Evolutionary conservation across 768 basidiomycete genomes (phyloP), one percentile per base, ranked within the genome.

Genomic region (Serendipita sp.): DNA sequence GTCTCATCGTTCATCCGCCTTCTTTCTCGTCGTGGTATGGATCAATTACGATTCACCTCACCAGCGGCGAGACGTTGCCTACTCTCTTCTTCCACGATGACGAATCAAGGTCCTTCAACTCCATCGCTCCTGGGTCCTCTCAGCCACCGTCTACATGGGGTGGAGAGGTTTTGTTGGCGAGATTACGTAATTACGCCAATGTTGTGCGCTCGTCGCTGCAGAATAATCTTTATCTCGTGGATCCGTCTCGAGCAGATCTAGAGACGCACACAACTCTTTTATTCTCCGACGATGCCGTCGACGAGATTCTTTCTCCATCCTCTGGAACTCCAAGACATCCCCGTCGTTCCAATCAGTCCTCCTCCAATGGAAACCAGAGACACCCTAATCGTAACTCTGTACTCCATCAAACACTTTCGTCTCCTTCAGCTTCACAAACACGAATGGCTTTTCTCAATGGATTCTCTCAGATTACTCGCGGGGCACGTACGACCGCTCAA

Each of bases 21-120:
- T 84, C 86, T 1, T 75, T 89, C 17, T 88, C 88, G 2, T 90
- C 87, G 0, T 91, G 89, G 86, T 85, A 93, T 69, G 93, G 93
- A 3, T 87, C 88, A 20, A 81, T 94, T 65, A 88, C 84, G 42
- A 82, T 98, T 64, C 95, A 95, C 71, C 84, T 91, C 63, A 88
- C 85, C 66, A 88, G 83, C 67, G 86, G 88, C 31, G 82, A 86
- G 58, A 89, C 92, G 1, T 78, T 96, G 0, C 90, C 93, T 0
- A 90, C 88, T 0, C 80, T 99, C 2, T 83, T 93, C 72, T 98
- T 98, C 72, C 96, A 98, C 72, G 96, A 98, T 70, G 94, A 98
- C 68, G 94, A 97, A 72, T 94, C 92, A 0, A 81, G 81, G 33
- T 93, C 92, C 3, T 82, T 84, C 70, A 81, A 78, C 28, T 73